Conservation (phyloP, 2,329 filamentous ascomycete genomes). For the Calonectria montana region DNA sequence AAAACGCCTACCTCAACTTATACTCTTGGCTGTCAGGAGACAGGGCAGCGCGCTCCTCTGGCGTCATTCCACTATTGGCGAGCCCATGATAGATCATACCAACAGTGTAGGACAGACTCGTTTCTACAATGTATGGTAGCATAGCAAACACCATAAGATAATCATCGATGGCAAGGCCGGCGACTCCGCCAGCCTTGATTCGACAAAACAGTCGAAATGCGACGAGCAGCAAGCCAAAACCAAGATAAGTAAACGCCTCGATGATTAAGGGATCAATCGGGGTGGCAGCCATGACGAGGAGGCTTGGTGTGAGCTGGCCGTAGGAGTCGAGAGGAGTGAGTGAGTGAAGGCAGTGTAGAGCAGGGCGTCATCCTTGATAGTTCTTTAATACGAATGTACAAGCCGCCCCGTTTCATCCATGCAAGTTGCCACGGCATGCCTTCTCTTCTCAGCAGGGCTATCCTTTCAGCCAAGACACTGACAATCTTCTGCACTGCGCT, state of each 20-base stretch:
- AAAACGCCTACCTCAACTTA: background rate
- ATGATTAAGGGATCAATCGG: background rate
- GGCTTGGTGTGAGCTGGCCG: no score
- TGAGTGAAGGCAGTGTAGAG: no score
- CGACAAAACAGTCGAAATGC: conserved; percentile 1
- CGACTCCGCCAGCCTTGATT: background rate
- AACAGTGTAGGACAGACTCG: background rate
- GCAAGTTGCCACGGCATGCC: no score
- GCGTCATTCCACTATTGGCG: conserved; percentile 9
- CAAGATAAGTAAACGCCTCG: conserved; percentile 2
- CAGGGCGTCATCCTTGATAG: no score
- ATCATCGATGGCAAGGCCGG: background rate
- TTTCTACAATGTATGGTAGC: background rate
- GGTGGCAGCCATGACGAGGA: no score
- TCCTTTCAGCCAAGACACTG: no score
- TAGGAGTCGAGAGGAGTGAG: no score
- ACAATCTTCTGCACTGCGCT: no score
- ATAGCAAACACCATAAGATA: conserved; percentile 1
- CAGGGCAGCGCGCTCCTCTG: background rate
- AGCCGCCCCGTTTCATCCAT: no score
- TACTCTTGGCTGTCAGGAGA: conserved; percentile 7
- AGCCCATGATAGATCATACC: background rate
- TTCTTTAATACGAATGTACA: no score
- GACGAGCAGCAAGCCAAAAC: background rate
- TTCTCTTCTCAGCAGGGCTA: no score